Conservation (phyloP, 2,329 filamentous ascomycete genomes). For the Pseudocercospora fijiensis region DNA sequence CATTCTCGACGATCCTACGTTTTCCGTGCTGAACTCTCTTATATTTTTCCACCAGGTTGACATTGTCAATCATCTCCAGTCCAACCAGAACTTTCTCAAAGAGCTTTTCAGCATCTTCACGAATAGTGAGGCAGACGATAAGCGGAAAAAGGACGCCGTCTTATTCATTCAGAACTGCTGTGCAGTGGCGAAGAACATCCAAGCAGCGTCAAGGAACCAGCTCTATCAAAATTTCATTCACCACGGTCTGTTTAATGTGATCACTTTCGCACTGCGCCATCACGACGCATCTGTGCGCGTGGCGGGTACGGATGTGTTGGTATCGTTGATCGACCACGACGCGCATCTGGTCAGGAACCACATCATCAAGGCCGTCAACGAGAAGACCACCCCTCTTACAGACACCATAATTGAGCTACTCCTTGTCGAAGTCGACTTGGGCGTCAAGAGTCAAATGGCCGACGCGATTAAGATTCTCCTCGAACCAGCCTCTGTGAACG, state of each 20-base stretch:
- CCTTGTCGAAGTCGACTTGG: constrained; percentile 85
- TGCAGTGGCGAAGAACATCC: constrained; percentile 88
- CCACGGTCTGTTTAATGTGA: constrained; percentile 82
- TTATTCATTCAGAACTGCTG: constrained; percentile 97
- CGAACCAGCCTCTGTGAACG: constrained; percentile 65
- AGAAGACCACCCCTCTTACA: constrained; percentile 80
- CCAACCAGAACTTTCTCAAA: constrained; percentile 71
- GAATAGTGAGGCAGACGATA: constrained; percentile 57
- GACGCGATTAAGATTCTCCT: constrained; percentile 93
- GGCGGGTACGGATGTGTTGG: constrained; percentile 88
- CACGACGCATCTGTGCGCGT: constrained; percentile 81
- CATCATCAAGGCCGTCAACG: constrained; percentile 86
- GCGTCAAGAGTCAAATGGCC: constrained; percentile 91
- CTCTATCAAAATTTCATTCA: constrained; percentile 88
- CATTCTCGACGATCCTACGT: constrained; percentile 95
- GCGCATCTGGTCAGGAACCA: constrained; percentile 90
- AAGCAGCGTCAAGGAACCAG: constrained; percentile 74
- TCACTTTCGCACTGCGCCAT: constrained; percentile 87
- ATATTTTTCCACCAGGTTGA: constrained; percentile 99
- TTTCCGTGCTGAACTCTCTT: constrained; percentile 92
- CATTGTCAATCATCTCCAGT: constrained; percentile 91
- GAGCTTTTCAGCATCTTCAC: constrained; percentile 87
- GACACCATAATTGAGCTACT: constrained; percentile 91
- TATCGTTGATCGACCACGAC: constrained; percentile 94
- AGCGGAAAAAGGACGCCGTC: constrained; percentile 88